phyloP scores from a whole-genome alignment of 129 eudicot species.

The Scalesia atractyloides region DNA sequence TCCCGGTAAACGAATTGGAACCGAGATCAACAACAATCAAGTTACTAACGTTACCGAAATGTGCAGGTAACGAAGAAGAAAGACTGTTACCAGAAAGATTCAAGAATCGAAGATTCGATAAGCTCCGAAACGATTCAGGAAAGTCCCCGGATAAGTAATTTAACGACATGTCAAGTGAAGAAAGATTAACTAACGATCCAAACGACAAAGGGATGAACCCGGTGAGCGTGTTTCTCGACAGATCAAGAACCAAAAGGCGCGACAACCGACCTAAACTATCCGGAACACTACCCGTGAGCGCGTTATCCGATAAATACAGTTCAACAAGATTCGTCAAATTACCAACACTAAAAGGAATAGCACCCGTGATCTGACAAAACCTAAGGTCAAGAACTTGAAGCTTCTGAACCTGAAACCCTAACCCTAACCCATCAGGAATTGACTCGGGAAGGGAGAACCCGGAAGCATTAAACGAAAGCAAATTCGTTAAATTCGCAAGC shows the following conservation, averaged over 20 bases:
- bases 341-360: conserved; percentile 70
- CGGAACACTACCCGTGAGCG: conserved; percentile 67
- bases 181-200: conserved; percentile 54
- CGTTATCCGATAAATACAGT: conserved; percentile 64
- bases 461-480: conserved; percentile 76
- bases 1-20: conserved; percentile 55
- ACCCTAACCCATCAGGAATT: conserved; percentile 61
- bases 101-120: conserved; percentile 50
- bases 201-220: conserved; percentile 65
- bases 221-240: conserved; percentile 57
- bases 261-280: conserved; percentile 59
- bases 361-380: conserved; percentile 67
- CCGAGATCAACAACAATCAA: conserved; percentile 77
- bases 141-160: conserved; percentile 75
- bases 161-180: conserved; percentile 60
- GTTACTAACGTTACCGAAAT: conserved; percentile 60
- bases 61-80: conserved; percentile 61
- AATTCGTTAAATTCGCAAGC: conserved; percentile 65
- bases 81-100: conserved; percentile 70
- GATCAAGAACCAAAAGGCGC: conserved; percentile 68
- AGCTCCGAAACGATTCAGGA: conserved; percentile 62
- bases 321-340: conserved; percentile 53
- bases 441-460: conserved; percentile 63
- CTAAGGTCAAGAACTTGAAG: conserved; percentile 88
- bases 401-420: conserved; percentile 19